phyloP scores from a whole-genome alignment of 2,329 filamentous ascomycete genomes.

The Stachybotrys elegans region DNA sequence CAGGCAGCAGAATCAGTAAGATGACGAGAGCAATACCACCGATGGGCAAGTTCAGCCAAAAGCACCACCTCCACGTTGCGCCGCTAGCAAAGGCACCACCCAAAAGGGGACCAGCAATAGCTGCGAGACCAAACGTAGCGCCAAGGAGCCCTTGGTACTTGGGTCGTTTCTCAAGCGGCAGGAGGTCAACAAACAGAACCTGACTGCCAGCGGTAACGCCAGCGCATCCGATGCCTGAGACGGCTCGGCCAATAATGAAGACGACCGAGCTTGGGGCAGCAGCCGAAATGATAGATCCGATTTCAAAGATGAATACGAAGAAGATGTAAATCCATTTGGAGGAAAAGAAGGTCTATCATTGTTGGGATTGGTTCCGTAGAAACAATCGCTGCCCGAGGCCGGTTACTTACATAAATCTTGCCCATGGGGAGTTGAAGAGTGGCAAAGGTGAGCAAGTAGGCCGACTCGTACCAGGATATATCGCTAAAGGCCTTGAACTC shows the following conservation, averaged over 20 bases:
- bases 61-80: conserved; percentile 20
- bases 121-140: background rate
- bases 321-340: conserved; percentile 14
- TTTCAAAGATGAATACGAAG: conserved; percentile 34
- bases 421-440: background rate
- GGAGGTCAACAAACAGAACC: background rate
- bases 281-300: conserved; percentile 39
- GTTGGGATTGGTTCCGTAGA: background rate
- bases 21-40: conserved; percentile 9
- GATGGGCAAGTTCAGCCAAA: conserved; percentile 22
- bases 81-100: conserved; percentile 5
- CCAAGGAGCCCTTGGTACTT: background rate
- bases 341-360: conserved; percentile 16
- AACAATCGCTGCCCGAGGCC: background rate
- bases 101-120: background rate
- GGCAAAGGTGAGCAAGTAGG: background rate
- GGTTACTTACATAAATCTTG: background rate
- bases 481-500: background rate
- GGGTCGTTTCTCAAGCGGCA: background rate
- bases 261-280: conserved; percentile 29
- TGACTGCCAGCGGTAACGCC: background rate
- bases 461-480: background rate
- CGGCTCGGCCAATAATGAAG: conserved; percentile 35
- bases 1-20: background rate
- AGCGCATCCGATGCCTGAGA: conserved; percentile 29